Base-by-base conservation (phyloP, 2,329 filamentous ascomycete species). In the Calonectria pseudoturangicola region DNA sequence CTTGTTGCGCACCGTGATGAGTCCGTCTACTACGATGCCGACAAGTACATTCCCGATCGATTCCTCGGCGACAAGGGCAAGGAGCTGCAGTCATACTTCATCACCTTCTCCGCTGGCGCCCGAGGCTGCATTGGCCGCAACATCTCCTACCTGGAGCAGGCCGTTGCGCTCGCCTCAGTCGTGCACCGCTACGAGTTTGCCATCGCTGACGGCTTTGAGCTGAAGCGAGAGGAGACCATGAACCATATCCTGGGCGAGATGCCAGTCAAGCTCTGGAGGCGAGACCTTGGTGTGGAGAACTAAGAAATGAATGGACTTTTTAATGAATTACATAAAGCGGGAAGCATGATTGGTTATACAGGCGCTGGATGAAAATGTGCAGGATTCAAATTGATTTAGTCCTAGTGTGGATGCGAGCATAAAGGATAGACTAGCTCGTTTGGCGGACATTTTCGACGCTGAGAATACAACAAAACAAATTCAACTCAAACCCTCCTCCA, bases 141-240 rank as follows among this genome's bases (percentile, higher is more conserved):
- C 21, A 82, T 84, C 4, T 82, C 81, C 0, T 82, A 87, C 64
- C 78, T 89, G 18, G 87, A 89, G 76, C 86, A 89, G 77, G 83
- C 84, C 0, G 83, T 88, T 10, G 72, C 85, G 1, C 47, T 88
- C 12, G 86, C 85, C 2, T 83, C 83, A 0, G 73, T 88, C 16
- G 79, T 88, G 1, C 83, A 85, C 74, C 77, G 84, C 1, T 87
- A 85, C 66, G 83, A 86, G 16, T 86, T 87, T 79, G 74, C 76
- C 8, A 27, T 77, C 33, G 56, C 73, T 6, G 47, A 63, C 39
- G 72, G 65, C 13, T 76, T 74, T 21, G 60, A 76, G 68, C 27
- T 75, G 28, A 41, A 76, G 66, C 60, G 76, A 15, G 45, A 70
- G 60, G 75, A 75, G 62, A 74, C 73, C 9, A 75, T 75, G 73